A percentile compares a stretch with the other conserved stretches of the same genome.
phyloP scores from a whole-genome alignment of 129 eudicot species.

The Arctium minus region DNA sequence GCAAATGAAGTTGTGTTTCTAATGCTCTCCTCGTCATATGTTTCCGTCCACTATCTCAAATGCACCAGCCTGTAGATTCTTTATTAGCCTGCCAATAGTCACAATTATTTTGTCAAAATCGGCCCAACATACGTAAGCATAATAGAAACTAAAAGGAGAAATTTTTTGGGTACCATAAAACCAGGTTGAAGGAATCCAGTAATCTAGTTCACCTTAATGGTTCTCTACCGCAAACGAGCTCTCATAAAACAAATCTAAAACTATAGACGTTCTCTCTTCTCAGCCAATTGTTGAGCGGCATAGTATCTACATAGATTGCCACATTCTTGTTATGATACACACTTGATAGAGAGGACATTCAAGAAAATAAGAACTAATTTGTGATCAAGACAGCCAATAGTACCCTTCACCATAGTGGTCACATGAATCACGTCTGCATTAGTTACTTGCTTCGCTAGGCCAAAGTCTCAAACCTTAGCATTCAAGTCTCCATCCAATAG shows the following conservation, averaged over 20 bases:
- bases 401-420: slow-evolving; percentile 82
- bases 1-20: slow-evolving; percentile 63
- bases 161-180: slow-evolving; percentile 60
- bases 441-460: slow-evolving; percentile 73
- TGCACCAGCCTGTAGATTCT: slow-evolving; percentile 82
- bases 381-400: slow-evolving; percentile 93
- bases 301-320: slow-evolving; percentile 57
- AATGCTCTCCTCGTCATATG: slow-evolving; percentile 80
- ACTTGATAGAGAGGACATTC: neutral
- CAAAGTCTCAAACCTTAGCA: slow-evolving; percentile 85
- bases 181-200: slow-evolving; percentile 88
- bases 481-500: slow-evolving; percentile 74
- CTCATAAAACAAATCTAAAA: slow-evolving; percentile 91
- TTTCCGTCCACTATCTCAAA: slow-evolving; percentile 92
- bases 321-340: neutral
- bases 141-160: neutral
- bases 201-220: slow-evolving; percentile 77
- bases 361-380: slow-evolving; percentile 44
- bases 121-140: slow-evolving; percentile 12
- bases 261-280: slow-evolving; percentile 86
- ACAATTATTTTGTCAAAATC: neutral
- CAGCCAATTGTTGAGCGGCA: slow-evolving; percentile 75
- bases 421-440: slow-evolving; percentile 75
- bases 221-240: slow-evolving; percentile 92
- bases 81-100: slow-evolving; percentile 64